These are phyloP conservation scores for Entophlyctis luteolus DNA, from an alignment of 192 early-diverging fungal species.

Conservation along the genomic window DNA sequence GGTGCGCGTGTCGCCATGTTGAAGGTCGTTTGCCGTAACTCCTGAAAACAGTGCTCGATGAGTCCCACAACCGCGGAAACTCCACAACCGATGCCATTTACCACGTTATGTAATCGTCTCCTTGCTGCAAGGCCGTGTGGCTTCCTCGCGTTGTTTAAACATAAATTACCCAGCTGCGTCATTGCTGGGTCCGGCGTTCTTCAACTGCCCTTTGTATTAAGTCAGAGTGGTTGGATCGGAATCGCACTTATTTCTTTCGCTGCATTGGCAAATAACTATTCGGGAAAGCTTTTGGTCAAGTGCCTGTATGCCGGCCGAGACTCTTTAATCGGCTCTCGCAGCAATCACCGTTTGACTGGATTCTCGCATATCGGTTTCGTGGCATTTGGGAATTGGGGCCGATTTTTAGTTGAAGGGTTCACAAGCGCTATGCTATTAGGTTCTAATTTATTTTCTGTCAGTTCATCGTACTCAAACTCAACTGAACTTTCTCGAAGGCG, in stretches of 20 bases:
- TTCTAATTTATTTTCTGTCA: not conserved
- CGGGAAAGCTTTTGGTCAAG: slow-evolving; percentile 67
- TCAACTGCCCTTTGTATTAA: slow-evolving; percentile 77
- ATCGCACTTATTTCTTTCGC: slow-evolving; percentile 66
- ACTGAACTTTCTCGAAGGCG: slow-evolving; percentile 9
- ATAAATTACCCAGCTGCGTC: slow-evolving; percentile 65
- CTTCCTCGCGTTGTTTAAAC: no score
- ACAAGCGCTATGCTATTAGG: slow-evolving; percentile 66
- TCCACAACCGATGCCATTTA: no score
- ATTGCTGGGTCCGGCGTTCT: slow-evolving; percentile 78
- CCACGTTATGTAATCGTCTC: no score
- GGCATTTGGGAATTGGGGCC: slow-evolving; percentile 67
- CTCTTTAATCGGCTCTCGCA: not conserved
- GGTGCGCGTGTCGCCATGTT: no score
- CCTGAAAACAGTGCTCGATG: no score
- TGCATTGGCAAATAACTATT: slow-evolving; percentile 66
- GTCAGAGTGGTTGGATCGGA: slow-evolving; percentile 74
- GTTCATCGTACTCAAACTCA: not conserved
- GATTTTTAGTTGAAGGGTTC: slow-evolving; percentile 57
- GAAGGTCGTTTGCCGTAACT: no score
- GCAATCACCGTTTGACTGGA: slow-evolving; percentile 34
- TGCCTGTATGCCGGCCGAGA: slow-evolving; percentile 66
- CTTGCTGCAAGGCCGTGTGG: no score
- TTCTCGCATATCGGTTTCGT: slow-evolving; percentile 55
- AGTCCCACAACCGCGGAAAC: no score